These are phyloP conservation scores for Trichoderma erinaceum DNA, from an alignment of 495 filamentous ascomycete genomes.

Conservation along the genomic window DNA sequence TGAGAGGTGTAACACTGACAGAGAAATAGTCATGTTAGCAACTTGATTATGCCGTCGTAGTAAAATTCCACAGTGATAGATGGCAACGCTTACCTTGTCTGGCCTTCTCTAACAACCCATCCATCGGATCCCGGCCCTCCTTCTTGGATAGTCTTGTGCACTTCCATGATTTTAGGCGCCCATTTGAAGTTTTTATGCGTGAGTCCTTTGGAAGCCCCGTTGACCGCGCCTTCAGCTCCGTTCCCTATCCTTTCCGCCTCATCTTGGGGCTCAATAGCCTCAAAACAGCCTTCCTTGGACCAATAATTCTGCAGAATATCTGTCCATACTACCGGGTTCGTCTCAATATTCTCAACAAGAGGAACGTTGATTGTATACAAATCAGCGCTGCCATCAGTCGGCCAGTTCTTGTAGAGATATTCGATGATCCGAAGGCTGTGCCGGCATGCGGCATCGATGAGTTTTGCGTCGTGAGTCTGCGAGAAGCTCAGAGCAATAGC, in stretches of 20 bases:
- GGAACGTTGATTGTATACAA: conserved; percentile 88
- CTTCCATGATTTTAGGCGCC: conserved; percentile 80
- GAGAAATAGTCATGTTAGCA: background rate
- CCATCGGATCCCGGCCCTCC: conserved; percentile 83
- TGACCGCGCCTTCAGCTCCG: conserved; percentile 41
- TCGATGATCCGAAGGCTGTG: conserved; percentile 71
- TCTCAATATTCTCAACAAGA: conserved; percentile 59
- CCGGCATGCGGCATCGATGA: conserved; percentile 67
- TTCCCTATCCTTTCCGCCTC: conserved; percentile 63
- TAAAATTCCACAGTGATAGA: background rate
- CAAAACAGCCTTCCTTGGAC: conserved; percentile 71
- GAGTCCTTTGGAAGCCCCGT: conserved; percentile 32
- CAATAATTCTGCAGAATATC: conserved; percentile 84
- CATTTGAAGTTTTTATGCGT: conserved; percentile 88
- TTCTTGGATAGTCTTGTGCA: conserved; percentile 75
- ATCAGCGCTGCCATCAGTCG: conserved; percentile 54
- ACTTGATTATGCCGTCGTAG: background rate
- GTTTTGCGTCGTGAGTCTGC: conserved; percentile 66
- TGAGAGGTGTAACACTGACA: conserved; percentile 76
- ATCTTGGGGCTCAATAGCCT: conserved; percentile 57
- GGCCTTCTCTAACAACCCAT: conserved; percentile 83
- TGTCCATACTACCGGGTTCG: conserved; percentile 68
- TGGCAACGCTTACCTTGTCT: conserved; percentile 65
- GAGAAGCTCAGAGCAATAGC: conserved; percentile 79
- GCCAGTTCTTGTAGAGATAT: conserved; percentile 70